These are phyloP conservation scores for Xylaria castorea DNA, from an alignment of 495 filamentous ascomycete species.

Conservation along the genomic window DNA sequence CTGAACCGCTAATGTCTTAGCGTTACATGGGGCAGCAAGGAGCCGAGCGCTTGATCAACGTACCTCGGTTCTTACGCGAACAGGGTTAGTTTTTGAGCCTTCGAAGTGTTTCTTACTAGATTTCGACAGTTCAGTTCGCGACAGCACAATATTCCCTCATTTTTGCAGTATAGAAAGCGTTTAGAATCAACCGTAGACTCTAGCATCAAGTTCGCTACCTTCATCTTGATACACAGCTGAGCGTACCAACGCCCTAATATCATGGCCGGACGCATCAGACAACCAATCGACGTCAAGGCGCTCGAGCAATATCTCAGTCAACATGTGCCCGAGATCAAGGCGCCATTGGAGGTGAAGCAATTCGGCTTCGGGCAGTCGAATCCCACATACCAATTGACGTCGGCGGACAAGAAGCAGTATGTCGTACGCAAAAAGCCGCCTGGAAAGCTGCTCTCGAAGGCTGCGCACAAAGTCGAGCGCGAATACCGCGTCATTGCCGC, in stretches of 20 bases:
- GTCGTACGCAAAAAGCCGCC: slow-evolving; percentile 97
- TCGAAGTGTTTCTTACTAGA: neutral
- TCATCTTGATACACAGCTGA: neutral
- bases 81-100: neutral
- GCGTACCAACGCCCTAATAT: neutral
- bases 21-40: neutral
- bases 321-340: slow-evolving; percentile 79
- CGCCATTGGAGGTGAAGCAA: slow-evolving; percentile 88
- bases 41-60: slow-evolving; percentile 1
- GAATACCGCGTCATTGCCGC: slow-evolving; percentile 92
- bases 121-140: neutral
- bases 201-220: neutral
- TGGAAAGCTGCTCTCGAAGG: slow-evolving; percentile 86
- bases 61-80: slow-evolving; percentile 19
- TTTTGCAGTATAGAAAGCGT: neutral
- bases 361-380: slow-evolving; percentile 98
- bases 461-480: slow-evolving; percentile 93
- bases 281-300: slow-evolving; percentile 80
- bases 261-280: slow-evolving; percentile 92
- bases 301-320: slow-evolving; percentile 78
- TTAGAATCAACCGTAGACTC: neutral
- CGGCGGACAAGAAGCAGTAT: slow-evolving; percentile 68
- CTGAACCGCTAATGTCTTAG: neutral
- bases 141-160: neutral
- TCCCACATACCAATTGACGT: slow-evolving; percentile 89